Evolutionary conservation across 2,329 filamentous ascomycete genomes (phyloP).

Genomic region (Ceratocystis cacaofunesta): DNA sequence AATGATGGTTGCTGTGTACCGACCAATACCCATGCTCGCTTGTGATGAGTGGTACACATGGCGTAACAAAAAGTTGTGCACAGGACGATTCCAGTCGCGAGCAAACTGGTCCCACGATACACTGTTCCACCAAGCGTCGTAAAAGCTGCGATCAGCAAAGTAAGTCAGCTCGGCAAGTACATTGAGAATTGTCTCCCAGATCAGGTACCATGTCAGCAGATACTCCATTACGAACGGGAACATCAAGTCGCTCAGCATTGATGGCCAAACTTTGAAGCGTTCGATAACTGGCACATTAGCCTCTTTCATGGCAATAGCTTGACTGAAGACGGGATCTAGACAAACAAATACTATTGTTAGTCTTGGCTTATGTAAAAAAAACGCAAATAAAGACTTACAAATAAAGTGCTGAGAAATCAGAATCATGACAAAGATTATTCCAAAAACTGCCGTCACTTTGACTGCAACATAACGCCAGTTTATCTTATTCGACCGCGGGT

Average conservation of each 20-base stretch:
- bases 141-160: conserved; percentile 65
- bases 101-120: conserved; percentile 63
- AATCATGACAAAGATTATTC: conserved; percentile 64
- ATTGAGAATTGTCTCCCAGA: conserved; percentile 64
- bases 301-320: conserved; percentile 53
- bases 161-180: conserved; percentile 60
- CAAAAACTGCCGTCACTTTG: conserved; percentile 55
- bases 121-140: conserved; percentile 49
- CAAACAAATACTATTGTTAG: conserved; percentile 9
- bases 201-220: conserved; percentile 64
- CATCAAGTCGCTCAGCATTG: conserved; percentile 58
- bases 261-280: conserved; percentile 54
- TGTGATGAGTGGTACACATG: conserved; percentile 71
- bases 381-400: conserved; percentile 26
- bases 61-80: conserved; percentile 61
- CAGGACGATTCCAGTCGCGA: conserved; percentile 62
- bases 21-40: conserved; percentile 54
- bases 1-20: conserved; percentile 56
- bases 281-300: conserved; percentile 43
- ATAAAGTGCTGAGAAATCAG: conserved; percentile 63
- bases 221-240: conserved; percentile 72
- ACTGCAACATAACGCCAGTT: conserved; percentile 64
- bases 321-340: conserved; percentile 51
- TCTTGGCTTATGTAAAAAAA: neutral
- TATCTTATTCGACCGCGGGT: conserved; percentile 51